These are phyloP conservation scores for Penicillium atrosanguineum DNA, from an alignment of 495 filamentous ascomycete species.

Conservation along the genomic window DNA sequence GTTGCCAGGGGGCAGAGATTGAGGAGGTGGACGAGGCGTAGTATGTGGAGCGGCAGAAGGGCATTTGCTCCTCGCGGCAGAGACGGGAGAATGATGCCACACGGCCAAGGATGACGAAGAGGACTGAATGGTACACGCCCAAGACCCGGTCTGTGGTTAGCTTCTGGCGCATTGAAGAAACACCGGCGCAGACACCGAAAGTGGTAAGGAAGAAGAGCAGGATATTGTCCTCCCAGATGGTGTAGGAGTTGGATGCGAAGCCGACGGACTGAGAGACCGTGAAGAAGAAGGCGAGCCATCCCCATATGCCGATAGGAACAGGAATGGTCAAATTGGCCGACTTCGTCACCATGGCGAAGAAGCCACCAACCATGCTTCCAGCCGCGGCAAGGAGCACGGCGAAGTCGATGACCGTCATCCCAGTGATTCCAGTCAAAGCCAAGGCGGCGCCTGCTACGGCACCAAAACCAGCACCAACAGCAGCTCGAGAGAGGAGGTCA, in stretches of 20 bases:
- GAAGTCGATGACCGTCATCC: constrained; percentile 28
- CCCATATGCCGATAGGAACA: constrained; percentile 80
- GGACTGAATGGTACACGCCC: constrained; percentile 76
- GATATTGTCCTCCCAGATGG: constrained; percentile 98
- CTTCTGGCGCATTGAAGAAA: constrained; percentile 70
- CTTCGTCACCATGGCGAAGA: constrained; percentile 51
- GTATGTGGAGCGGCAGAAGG: constrained; percentile 91
- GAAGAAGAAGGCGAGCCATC: constrained; percentile 77
- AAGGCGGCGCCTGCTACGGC: constrained; percentile 29
- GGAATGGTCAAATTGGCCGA: constrained; percentile 51
- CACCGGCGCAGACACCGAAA: constrained; percentile 71
- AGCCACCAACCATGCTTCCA: constrained; percentile 61
- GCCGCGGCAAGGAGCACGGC: constrained; percentile 50
- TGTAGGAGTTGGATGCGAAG: constrained; percentile 97
- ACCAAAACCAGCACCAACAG: constrained; percentile 42
- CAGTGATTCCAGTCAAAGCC: constrained; percentile 21
- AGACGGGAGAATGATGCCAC: constrained; percentile 85
- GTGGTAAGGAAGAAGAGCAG: constrained; percentile 87
- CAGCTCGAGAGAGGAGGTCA: constrained; percentile 43
- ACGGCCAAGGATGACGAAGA: constrained; percentile 80
- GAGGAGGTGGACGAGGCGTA: constrained; percentile 90
- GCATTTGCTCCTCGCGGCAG: constrained; percentile 98
- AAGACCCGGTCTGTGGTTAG: constrained; percentile 61
- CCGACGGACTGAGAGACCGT: constrained; percentile 80
- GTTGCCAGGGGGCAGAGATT: constrained; percentile 89